A percentile compares a stretch with the other conserved stretches of the same genome.
Evolutionary conservation across 2,329 filamentous ascomycete genomes (phyloP).

Genomic region (Grosmannia huntii): DNA sequence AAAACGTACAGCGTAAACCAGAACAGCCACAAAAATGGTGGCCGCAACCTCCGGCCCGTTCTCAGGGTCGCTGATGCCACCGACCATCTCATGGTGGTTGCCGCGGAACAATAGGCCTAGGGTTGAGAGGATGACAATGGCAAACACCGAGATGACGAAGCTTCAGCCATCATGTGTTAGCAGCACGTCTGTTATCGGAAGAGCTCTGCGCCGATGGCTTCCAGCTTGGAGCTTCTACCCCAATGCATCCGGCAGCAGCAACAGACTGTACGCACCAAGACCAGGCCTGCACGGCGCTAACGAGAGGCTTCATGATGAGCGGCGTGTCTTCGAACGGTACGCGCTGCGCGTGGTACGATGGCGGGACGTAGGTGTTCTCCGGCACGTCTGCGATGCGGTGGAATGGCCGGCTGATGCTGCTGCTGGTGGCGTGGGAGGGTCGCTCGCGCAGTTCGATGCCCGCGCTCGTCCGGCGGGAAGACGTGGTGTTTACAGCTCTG

Average conservation of each 20-base stretch:
- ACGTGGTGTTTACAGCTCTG: background rate
- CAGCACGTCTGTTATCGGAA: background rate
- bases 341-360: background rate
- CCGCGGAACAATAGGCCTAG: conserved; percentile 61
- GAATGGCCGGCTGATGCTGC: conserved; percentile 9
- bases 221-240: background rate
- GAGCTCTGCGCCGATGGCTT: background rate
- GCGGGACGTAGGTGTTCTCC: background rate
- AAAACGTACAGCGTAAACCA: conserved; percentile 74
- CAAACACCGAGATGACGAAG: conserved; percentile 55
- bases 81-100: conserved; percentile 74
- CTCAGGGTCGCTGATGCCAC: conserved; percentile 56
- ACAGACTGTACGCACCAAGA: conserved; percentile 55
- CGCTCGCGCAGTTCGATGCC: conserved; percentile 13
- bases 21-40: conserved; percentile 77
- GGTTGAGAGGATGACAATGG: conserved; percentile 51
- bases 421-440: conserved; percentile 9
- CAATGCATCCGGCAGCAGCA: background rate
- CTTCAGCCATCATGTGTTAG: conserved; percentile 31
- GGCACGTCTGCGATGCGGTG: background rate
- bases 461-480: background rate
- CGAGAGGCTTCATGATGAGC: conserved; percentile 79
- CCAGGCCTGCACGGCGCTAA: conserved; percentile 87
- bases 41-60: conserved; percentile 67
- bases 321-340: conserved; percentile 3